These are phyloP conservation scores for Shiraia sp. DNA, from an alignment of 2,329 filamentous ascomycete genomes.

Conservation along the genomic window DNA sequence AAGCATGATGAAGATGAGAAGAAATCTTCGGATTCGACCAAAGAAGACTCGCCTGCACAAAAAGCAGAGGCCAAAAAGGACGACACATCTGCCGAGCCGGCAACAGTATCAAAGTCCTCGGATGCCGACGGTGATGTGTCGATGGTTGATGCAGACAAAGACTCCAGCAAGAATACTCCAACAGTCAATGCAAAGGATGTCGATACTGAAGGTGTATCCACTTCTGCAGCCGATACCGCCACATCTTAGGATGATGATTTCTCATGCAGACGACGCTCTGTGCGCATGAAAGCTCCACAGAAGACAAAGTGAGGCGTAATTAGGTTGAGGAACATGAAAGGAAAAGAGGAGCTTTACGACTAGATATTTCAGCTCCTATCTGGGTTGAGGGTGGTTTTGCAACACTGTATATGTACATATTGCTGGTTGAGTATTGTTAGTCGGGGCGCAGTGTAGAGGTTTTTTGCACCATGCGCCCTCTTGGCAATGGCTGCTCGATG, in stretches of 20 bases:
- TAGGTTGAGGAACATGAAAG: background rate
- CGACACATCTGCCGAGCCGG: conserved; percentile 23
- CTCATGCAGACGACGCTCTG: no score
- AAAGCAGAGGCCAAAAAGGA: conserved; percentile 36
- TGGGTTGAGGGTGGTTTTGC: background rate
- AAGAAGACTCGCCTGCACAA: conserved; percentile 38
- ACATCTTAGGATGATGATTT: conserved; percentile 3
- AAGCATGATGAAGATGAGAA: conserved; percentile 45
- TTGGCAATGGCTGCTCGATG: background rate
- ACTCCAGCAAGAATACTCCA: conserved; percentile 17
- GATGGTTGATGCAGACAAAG: conserved; percentile 30
- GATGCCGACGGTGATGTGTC: conserved; percentile 30
- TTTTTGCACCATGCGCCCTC: conserved; percentile 4
- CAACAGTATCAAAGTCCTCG: conserved; percentile 18
- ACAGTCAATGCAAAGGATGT: conserved; percentile 20
- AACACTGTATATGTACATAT: conserved; percentile 16
- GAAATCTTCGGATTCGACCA: conserved; percentile 38
- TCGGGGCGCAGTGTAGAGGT: background rate
- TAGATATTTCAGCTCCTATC: conserved; percentile 1
- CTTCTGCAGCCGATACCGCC: conserved; percentile 6
- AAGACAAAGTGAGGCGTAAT: background rate
- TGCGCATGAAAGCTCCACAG: no score
- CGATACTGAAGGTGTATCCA: conserved; percentile 11
- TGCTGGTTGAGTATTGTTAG: conserved; percentile 11
- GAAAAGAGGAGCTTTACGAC: background rate